Base-by-base conservation (phyloP, 208 protist species). In the Trypanosoma lewisi region DNA sequence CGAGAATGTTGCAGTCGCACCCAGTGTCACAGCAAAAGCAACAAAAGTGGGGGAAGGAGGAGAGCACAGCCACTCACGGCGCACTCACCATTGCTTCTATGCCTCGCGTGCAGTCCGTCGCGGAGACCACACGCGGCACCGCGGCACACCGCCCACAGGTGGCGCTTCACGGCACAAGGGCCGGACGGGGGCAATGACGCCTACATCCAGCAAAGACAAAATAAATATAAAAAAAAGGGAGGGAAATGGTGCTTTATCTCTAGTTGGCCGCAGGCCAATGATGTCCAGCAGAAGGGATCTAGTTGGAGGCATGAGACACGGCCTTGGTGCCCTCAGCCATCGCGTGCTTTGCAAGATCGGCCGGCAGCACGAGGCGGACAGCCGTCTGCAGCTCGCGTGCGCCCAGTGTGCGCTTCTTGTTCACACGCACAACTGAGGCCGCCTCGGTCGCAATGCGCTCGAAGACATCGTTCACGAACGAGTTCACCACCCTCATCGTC, bases 271-370 rank as follows among this genome's bases (percentile, higher is more conserved):
- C 56, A 48, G 63, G 28, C 48, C n/a, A n/a, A n/a, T n/a, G n/a
- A n/a, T n/a, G n/a, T n/a, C n/a, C n/a, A n/a, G n/a, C n/a, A n/a
- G n/a, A n/a, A n/a, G n/a, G n/a, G n/a, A n/a, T n/a, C n/a, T n/a
- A n/a, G n/a, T n/a, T n/a, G n/a, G n/a, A n/a, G n/a, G n/a, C n/a
- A n/a, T n/a, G n/a, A n/a, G 91, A 96, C 42, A 99, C 96, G 37
- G 97, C 97, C 84, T 99, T 99, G 60, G 96, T 98, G 73, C 97
- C 98, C 87, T 99, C 97, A 45, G 96, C 97, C 70, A 99, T 98
- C 58, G 98, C 98, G 80, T 99, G 98, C 87, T 99, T 99, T 67
- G 97, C 95, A 8, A 99, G 87, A 87, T 99, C 97, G 57, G 97
- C 96, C 45, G 97, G 95, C 34, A 99, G 93, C 68, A 99, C 83